Evolutionary conservation across 306 rosid species (phyloP).

Genomic region (Rosa rugosa): DNA sequence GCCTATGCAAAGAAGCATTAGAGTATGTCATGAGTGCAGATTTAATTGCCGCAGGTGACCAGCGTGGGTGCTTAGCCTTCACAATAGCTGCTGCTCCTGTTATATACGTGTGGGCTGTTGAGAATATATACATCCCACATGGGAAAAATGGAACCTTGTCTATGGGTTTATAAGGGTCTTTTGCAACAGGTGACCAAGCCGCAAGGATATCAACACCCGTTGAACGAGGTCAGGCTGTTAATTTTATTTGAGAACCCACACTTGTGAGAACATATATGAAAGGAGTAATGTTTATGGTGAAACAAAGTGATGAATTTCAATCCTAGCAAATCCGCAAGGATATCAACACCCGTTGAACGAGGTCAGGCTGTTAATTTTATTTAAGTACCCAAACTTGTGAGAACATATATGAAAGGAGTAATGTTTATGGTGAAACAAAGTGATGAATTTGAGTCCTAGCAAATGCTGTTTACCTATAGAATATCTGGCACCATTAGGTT

Average conservation of each 20-base stretch:
- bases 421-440: neutral
- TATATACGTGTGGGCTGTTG: slow-evolving; percentile 34
- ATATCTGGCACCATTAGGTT: slow-evolving; percentile 23
- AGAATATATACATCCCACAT: too few relatives aligned
- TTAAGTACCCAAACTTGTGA: neutral
- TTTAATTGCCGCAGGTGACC: slow-evolving; percentile 45
- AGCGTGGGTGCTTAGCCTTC: slow-evolving; percentile 26
- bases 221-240: slow-evolving; percentile 29
- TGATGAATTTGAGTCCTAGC: neutral
- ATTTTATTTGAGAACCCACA: neutral
- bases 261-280: neutral
- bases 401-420: neutral
- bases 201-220: slow-evolving; percentile 26
- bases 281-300: neutral
- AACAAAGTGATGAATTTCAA: neutral
- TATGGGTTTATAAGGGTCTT: too few relatives aligned
- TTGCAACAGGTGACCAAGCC: slow-evolving; percentile 20
- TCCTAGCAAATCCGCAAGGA: neutral
- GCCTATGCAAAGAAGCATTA: neutral
- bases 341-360: slow-evolving; percentile 23
- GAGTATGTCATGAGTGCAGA: slow-evolving; percentile 35
- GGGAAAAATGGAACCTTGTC: too few relatives aligned
- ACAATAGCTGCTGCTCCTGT: slow-evolving; percentile 35
- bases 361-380: slow-evolving; percentile 22
- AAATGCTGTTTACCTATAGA: slow-evolving; percentile 15